Evolutionary conservation across 2,329 filamentous ascomycete genomes (phyloP).

Genomic region (Neopestalotiopsis rosae): DNA sequence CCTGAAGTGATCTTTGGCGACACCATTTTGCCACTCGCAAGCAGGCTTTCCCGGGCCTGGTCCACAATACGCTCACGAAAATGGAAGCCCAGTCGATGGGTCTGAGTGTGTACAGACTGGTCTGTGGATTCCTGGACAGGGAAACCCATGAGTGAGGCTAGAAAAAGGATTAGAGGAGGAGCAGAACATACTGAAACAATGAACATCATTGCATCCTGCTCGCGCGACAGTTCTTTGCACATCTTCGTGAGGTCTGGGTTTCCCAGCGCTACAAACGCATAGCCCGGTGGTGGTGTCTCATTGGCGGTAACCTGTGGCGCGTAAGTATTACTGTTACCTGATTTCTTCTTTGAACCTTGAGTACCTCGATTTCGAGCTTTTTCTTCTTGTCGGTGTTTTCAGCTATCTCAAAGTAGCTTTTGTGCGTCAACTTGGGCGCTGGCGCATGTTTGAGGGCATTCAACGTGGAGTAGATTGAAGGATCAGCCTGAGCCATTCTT

Average conservation of each 20-base stretch:
- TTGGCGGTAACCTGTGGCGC: slow-evolving; percentile 55
- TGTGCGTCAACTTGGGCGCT: slow-evolving; percentile 58
- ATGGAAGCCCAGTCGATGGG: slow-evolving; percentile 66
- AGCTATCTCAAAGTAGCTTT: slow-evolving; percentile 67
- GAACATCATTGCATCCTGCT: slow-evolving; percentile 67
- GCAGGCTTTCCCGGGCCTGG: slow-evolving; percentile 46
- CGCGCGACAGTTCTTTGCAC: slow-evolving; percentile 70
- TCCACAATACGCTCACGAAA: slow-evolving; percentile 65
- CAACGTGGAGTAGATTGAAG: slow-evolving; percentile 34
- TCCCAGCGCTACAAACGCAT: slow-evolving; percentile 67
- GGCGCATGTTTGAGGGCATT: slow-evolving; percentile 36
- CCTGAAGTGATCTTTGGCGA: slow-evolving; percentile 33
- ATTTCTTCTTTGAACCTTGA: slow-evolving; percentile 19
- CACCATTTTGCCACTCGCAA: slow-evolving; percentile 30
- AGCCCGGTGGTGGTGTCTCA: slow-evolving; percentile 61
- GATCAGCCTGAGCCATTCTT: slow-evolving; percentile 32
- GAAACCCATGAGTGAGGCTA: slow-evolving; percentile 23
- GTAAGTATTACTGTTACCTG: slow-evolving; percentile 27
- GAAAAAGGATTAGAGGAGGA: background rate
- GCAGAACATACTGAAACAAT: slow-evolving; percentile 64
- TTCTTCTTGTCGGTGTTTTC: slow-evolving; percentile 67
- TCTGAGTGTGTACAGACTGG: slow-evolving; percentile 46
- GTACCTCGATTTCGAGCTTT: slow-evolving; percentile 67
- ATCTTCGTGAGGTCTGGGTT: slow-evolving; percentile 63
- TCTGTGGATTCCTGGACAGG: slow-evolving; percentile 38